Conservation (phyloP, 768 basidiomycete genomes). For the Amyloporia xantha region DNA sequence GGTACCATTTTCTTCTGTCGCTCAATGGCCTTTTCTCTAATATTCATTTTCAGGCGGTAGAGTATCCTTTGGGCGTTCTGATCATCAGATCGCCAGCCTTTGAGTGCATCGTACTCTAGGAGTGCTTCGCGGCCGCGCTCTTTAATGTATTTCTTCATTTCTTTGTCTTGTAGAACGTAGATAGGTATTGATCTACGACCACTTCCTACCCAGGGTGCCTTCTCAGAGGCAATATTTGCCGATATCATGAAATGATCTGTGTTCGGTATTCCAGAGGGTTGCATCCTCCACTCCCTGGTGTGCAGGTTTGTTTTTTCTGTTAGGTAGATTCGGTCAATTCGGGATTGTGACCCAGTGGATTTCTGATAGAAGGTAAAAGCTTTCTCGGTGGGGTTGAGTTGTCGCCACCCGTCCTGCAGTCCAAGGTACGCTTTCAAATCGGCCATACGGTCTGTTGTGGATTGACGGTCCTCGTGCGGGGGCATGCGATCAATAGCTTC, state of each 20-base stretch:
- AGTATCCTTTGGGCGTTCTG: background rate
- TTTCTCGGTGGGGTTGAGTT: background rate
- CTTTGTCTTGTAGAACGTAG: background rate
- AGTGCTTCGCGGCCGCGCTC: background rate
- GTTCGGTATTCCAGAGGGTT: background rate
- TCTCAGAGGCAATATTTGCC: background rate
- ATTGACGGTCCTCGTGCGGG: constrained; percentile 10
- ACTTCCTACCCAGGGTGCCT: constrained; percentile 2
- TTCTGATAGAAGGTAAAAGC: background rate
- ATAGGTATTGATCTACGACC: constrained; percentile 4
- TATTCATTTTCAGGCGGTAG: background rate
- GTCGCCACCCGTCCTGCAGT: background rate
- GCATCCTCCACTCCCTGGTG: background rate
- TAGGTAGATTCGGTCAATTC: constrained; percentile 5
- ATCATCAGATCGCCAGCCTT: background rate
- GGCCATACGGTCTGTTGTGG: background rate
- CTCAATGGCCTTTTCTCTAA: background rate
- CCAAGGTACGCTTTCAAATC: background rate
- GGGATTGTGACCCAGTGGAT: background rate
- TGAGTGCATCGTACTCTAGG: background rate
- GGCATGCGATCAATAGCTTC: constrained; percentile 32
- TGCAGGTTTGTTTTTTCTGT: background rate
- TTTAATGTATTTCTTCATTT: background rate
- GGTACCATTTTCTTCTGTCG: no score
- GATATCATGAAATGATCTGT: constrained; percentile 2